A percentile compares a stretch with the other conserved stretches of the same genome.
Conservation (phyloP, 2,329 filamentous ascomycete genomes). For the Akanthomyces uredinophilus region DNA sequence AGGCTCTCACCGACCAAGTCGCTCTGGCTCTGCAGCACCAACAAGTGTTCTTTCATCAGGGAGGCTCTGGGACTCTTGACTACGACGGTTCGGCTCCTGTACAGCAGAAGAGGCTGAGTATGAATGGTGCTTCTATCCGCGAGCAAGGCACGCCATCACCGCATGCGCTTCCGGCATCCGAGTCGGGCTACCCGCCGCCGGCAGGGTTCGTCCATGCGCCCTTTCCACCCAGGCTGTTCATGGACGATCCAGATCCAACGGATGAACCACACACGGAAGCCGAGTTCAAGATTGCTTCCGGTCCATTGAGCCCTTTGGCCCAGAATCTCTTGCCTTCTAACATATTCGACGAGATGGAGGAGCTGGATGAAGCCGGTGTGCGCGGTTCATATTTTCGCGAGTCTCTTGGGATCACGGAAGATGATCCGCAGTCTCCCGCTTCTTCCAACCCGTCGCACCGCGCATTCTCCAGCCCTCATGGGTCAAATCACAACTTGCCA, state of each 20-base stretch:
- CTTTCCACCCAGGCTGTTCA: constrained; percentile 49
- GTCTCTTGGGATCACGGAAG: constrained; percentile 25
- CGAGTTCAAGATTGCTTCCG: constrained; percentile 57
- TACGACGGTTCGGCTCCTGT: constrained; percentile 38
- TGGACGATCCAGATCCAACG: constrained; percentile 32
- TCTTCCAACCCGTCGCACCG: constrained; percentile 55
- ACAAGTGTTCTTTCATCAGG: constrained; percentile 42
- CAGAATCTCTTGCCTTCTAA: constrained; percentile 66
- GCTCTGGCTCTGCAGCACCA: constrained; percentile 37
- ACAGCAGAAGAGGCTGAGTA: constrained; percentile 44
- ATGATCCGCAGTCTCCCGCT: constrained; percentile 55
- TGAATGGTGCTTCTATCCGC: constrained; percentile 44
- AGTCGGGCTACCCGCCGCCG: constrained; percentile 43
- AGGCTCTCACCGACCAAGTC: constrained; percentile 44
- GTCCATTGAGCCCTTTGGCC: constrained; percentile 72
- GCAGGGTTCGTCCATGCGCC: constrained; percentile 50
- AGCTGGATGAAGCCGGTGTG: constrained; percentile 46
- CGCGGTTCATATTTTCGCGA: constrained; percentile 31
- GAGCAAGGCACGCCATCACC: constrained; percentile 36
- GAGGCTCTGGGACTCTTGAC: constrained; percentile 41
- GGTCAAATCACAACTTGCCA: constrained; percentile 53
- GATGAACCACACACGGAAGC: constrained; percentile 51
- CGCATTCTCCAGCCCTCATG: constrained; percentile 57
- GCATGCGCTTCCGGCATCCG: constrained; percentile 31
- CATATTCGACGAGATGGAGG: constrained; percentile 58